Base-by-base conservation (phyloP, 106 monocot species). In the Allium sativum region DNA sequence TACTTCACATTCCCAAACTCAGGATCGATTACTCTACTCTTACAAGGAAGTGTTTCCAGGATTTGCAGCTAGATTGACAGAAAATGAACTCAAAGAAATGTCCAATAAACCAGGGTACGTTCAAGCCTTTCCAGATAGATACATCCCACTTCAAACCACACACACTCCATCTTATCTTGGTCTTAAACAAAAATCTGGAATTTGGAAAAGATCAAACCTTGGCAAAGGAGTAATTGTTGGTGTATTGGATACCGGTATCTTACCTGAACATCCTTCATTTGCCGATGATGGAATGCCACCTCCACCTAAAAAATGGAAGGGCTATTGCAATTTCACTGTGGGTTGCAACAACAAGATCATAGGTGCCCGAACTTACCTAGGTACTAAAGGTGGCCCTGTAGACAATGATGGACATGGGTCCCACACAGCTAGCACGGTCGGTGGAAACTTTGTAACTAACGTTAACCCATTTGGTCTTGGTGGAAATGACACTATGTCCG, bases 231-330 rank as follows among this genome's bases (percentile, higher is more conserved):
- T 70, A 71, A 75, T 94, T 59, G 68, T 95, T 11, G 86, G 95
- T 9, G 74, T 95, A n/a, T 81, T 95, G 12, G 94, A 94, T 54
- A 95, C 90, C 18, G 95, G 95, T 2, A 78, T 96, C 43, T 90
- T 87, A 90, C 95, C 95, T 0, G 95, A 90, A 70, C 81, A 77
- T 52, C 84, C 84, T 18, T 90, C 90, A 79, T 96, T 96, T 65
- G 12, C 10, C 0, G 95, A 96, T 59, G 15, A 21, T 43, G 43
- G 64, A 0, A 82, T 90, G 78, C 77, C 77, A 7, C 90, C 87
- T 0, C 73, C 78, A 45, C 95, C 90, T 0, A 4, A 12, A 10
- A 55, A 72, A 18, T 95, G 94, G 94, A 55, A 55, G 15, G 94
- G 94, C 0, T 65, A 68, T 13, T 95, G 94, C 70, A 12, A 20